Evolutionary conservation across 2,329 filamentous ascomycete genomes (phyloP).

Genomic region (Colletotrichum tropicale): DNA sequence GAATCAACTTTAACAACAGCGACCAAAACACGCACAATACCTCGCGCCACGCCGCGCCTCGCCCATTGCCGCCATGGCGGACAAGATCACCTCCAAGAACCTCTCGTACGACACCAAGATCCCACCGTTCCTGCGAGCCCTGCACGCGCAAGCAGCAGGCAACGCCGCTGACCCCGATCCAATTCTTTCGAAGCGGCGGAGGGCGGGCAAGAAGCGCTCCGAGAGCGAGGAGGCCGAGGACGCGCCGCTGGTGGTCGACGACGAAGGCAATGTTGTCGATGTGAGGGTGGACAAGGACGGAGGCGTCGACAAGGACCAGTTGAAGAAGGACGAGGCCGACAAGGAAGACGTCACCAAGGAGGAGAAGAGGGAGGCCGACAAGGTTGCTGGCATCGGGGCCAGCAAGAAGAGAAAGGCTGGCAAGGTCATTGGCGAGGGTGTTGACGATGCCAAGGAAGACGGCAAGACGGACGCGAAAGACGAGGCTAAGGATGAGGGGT

Average conservation of each 20-base stretch:
- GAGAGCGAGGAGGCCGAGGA: slow-evolving; percentile 77
- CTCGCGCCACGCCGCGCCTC: slow-evolving; percentile 21
- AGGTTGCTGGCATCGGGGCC: slow-evolving; percentile 44
- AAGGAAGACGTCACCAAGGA: slow-evolving; percentile 24
- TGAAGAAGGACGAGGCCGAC: slow-evolving; percentile 29
- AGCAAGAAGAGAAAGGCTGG: slow-evolving; percentile 61
- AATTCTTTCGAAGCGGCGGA: slow-evolving; percentile 52
- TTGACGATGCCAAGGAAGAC: slow-evolving; percentile 26
- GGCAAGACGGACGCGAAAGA: background rate
- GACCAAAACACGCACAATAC: background rate
- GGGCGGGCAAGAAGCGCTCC: slow-evolving; percentile 58
- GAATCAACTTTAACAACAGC: background rate
- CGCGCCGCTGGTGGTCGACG: slow-evolving; percentile 76
- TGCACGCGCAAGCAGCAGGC: slow-evolving; percentile 57
- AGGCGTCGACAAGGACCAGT: slow-evolving; percentile 35
- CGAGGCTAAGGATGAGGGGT: background rate
- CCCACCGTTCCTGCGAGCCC: slow-evolving; percentile 64
- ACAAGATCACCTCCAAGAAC: slow-evolving; percentile 74
- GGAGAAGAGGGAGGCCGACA: slow-evolving; percentile 35
- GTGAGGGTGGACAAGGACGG: slow-evolving; percentile 51
- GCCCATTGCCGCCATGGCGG: slow-evolving; percentile 41
- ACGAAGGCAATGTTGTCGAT: slow-evolving; percentile 68
- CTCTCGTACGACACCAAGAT: slow-evolving; percentile 67
- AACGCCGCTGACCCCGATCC: slow-evolving; percentile 56
- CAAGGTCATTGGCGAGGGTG: slow-evolving; percentile 48